phyloP scores from a whole-genome alignment of 2,329 filamentous ascomycete species.

The Diaporthe sp. region DNA sequence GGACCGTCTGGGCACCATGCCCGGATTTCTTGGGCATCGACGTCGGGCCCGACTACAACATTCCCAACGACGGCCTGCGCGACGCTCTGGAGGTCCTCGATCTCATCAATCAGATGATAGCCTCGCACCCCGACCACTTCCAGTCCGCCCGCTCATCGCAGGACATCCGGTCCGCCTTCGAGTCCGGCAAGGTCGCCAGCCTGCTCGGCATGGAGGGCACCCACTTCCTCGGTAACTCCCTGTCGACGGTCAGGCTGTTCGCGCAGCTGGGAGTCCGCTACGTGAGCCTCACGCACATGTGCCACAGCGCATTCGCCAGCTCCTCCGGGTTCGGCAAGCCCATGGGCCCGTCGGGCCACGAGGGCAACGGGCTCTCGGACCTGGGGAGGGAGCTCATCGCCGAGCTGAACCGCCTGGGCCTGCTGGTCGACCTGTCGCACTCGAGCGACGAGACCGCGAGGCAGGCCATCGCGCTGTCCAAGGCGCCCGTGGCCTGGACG shows the following conservation, averaged over 20 bases:
- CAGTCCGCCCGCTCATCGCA: slow-evolving; percentile 41
- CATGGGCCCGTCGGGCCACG: slow-evolving; percentile 40
- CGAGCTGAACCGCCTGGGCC: slow-evolving; percentile 55
- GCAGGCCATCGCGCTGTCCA: slow-evolving; percentile 46
- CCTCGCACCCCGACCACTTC: slow-evolving; percentile 29
- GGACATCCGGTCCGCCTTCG: slow-evolving; percentile 45
- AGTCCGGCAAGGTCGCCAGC: slow-evolving; percentile 46
- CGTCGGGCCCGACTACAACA: slow-evolving; percentile 38
- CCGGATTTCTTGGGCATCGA: slow-evolving; percentile 47
- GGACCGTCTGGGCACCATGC: slow-evolving; percentile 49
- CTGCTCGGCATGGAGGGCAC: slow-evolving; percentile 51
- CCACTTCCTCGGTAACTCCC: slow-evolving; percentile 52
- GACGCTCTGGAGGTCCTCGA: slow-evolving; percentile 44
- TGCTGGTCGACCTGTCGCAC: slow-evolving; percentile 52
- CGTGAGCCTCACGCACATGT: slow-evolving; percentile 49
- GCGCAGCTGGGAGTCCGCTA: slow-evolving; percentile 54
- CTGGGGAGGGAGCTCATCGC: slow-evolving; percentile 48
- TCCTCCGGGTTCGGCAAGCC: slow-evolving; percentile 46
- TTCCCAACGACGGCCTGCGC: slow-evolving; percentile 45
- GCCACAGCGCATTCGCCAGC: slow-evolving; percentile 48
- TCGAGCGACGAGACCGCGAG: slow-evolving; percentile 46
- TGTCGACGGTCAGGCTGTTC: slow-evolving; percentile 51
- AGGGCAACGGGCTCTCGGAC: slow-evolving; percentile 46
- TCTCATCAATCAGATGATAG: slow-evolving; percentile 38
- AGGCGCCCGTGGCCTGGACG: slow-evolving; percentile 51